phyloP scores from a whole-genome alignment of 805 yeast genomes.

The Candida caryicola region DNA sequence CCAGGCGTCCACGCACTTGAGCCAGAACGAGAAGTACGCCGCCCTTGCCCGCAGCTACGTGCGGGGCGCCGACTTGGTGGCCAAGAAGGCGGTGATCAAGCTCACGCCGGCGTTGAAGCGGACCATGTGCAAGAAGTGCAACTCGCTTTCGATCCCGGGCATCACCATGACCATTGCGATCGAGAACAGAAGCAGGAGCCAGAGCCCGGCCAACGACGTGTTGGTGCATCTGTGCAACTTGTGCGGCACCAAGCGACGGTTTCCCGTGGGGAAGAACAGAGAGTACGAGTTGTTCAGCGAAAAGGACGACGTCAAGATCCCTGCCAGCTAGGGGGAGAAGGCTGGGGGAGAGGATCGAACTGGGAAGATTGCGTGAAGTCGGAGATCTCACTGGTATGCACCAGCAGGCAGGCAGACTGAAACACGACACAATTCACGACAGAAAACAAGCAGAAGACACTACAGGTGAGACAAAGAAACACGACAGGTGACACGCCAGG shows the following conservation, averaged over 20 bases:
- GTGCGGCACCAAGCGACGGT: conserved; percentile 56
- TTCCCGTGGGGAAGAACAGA: conserved; percentile 58
- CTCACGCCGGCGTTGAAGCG: conserved; percentile 66
- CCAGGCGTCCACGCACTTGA: conserved; percentile 48
- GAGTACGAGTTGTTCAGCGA: conserved; percentile 49
- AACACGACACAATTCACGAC: too few species aligned
- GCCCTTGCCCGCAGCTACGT: conserved; percentile 56
- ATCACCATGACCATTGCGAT: conserved; percentile 36
- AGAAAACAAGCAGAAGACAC: too few species aligned
- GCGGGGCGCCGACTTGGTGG: conserved; percentile 54
- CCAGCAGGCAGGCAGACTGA: too few species aligned
- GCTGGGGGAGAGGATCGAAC: too few species aligned
- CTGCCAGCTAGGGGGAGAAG: conserved; percentile 3
- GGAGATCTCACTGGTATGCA: too few species aligned
- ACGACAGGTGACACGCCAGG: too few species aligned
- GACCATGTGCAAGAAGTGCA: conserved; percentile 66
- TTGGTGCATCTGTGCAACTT: conserved; percentile 46
- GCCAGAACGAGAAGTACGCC: conserved; percentile 27
- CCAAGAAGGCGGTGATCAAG: conserved; percentile 65
- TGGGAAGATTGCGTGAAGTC: too few species aligned
- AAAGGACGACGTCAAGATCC: conserved; percentile 21
- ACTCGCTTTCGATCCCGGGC: conserved; percentile 50
- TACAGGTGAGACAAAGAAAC: too few species aligned
- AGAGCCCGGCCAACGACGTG: conserved; percentile 40
- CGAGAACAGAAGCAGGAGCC: conserved; percentile 38